Percentiles rank a stretch among this genome's conserved stretches.
These are phyloP conservation scores for Erythrophleum ivorense DNA, from an alignment of 331 rosid genomes.

Conservation along the genomic window DNA sequence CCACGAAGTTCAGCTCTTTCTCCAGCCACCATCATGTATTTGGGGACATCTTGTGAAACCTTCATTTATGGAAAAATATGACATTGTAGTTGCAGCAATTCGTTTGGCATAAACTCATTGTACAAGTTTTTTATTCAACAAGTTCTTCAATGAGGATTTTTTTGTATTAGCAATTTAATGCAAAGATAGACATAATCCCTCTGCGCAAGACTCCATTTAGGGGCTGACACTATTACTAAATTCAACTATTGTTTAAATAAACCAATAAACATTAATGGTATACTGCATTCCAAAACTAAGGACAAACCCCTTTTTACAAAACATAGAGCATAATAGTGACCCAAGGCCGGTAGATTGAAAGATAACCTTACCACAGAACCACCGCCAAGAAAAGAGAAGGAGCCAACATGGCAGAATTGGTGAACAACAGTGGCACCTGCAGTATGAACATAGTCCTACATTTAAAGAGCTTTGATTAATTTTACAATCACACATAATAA, in stretches of 20 bases:
- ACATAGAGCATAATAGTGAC: slow-evolving; percentile 1
- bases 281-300: slow-evolving; percentile 14
- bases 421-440: slow-evolving; percentile 87
- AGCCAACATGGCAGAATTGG: slow-evolving; percentile 90
- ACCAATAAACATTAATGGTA: slow-evolving; percentile 18
- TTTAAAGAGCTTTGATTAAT: not conserved
- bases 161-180: not conserved
- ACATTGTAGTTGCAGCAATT: slow-evolving; percentile 45
- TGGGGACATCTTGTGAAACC: slow-evolving; percentile 91
- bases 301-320: slow-evolving; percentile 27
- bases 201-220: slow-evolving; percentile 29
- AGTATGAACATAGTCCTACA: slow-evolving; percentile 87
- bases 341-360: slow-evolving; percentile 16
- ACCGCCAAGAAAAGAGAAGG: slow-evolving; percentile 86
- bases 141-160: slow-evolving; percentile 19
- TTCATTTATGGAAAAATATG: slow-evolving; percentile 48
- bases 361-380: slow-evolving; percentile 86
- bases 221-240: not conserved
- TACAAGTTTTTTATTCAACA: slow-evolving; percentile 39
- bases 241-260: slow-evolving; percentile 8
- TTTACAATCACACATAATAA: not conserved
- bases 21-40: slow-evolving; percentile 89
- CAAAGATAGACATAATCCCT: slow-evolving; percentile 1
- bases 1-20: slow-evolving; percentile 90
- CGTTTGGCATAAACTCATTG: slow-evolving; percentile 17